Conservation (phyloP, 2,329 filamentous ascomycete species). For the Neonectria ditissima region DNA sequence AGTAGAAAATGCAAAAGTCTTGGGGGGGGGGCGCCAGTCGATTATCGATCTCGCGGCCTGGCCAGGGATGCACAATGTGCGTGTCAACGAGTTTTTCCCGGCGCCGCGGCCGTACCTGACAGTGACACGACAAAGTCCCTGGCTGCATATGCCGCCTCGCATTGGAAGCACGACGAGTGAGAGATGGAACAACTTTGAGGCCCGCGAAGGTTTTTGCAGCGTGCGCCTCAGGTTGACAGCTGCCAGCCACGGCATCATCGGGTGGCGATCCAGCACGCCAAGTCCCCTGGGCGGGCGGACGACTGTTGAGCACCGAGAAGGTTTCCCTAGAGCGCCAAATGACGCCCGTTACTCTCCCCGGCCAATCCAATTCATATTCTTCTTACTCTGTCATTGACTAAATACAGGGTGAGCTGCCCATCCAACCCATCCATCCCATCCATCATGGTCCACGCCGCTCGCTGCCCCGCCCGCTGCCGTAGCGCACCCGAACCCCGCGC, state of each 20-base stretch:
- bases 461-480: slow-evolving; percentile 29
- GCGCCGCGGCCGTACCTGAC: slow-evolving; percentile 3
- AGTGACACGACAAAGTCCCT: slow-evolving; percentile 4
- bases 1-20: slow-evolving; percentile 11
- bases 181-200: neutral
- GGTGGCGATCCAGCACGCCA: neutral
- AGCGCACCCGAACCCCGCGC: slow-evolving; percentile 43
- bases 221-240: neutral
- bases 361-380: neutral
- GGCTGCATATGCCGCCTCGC: slow-evolving; percentile 4
- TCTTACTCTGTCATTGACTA: neutral
- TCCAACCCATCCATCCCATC: neutral
- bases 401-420: neutral
- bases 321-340: neutral
- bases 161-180: neutral
- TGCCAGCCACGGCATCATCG: slow-evolving; percentile 6
- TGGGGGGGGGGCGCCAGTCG: neutral
- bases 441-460: neutral
- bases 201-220: neutral
- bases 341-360: neutral
- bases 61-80: neutral
- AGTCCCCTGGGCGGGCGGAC: neutral
- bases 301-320: neutral
- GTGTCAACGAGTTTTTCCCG: slow-evolving; percentile 7
- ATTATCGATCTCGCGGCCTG: slow-evolving; percentile 3